Evolutionary conservation across 257 asterid genomes (phyloP), one percentile per base, ranked within the genome.

Genomic region (Salvia miltiorrhiza): DNA sequence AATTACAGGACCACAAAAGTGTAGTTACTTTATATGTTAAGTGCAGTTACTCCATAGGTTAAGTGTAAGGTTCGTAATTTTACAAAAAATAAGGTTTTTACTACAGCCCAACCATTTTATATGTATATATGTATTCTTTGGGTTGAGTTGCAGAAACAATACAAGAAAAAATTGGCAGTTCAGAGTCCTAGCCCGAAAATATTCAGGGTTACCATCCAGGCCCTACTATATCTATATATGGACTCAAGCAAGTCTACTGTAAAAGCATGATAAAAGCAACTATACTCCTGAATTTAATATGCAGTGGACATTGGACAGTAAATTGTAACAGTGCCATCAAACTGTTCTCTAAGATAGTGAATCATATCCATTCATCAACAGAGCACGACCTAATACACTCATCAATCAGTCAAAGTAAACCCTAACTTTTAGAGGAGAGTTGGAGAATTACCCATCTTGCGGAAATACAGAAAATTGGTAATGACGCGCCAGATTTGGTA

Each of bases 401-500:
- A 35, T 33, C 45, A 39, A 70, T 21, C 45, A 62, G 37, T 57
- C 47, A 40, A 50, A 23, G 58, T 45, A 67, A 41, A 55, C 21
- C 32, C 19, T 6, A 58, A 24, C 54, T 65, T 71, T 41, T 24
- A 41, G 40, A 65, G 61, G 63, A 62, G 10, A 43, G 75, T 17
- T 3, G 66, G 71, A 44, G 61, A 73, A 58, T 81, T 89, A 94
- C 99, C 99, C 99, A 94, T 91, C 79, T 94, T 89, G 61, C 99
- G 93, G 79, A 94, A 94, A 83, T 91, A 94, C 48, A 94, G 77
- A 63, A 94, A 91, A 79, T 94, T 94, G 69, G 99, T 94, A 45
- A 90, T 35, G 43, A 94, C 84, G 21, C 99, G 97, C 99, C 99
- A 94, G 76, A 91, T 69, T 72, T 94, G 96, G 69, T 88, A 94